Conservation (phyloP, 1,139 yeast species). For the Diutina mesorugosa region DNA sequence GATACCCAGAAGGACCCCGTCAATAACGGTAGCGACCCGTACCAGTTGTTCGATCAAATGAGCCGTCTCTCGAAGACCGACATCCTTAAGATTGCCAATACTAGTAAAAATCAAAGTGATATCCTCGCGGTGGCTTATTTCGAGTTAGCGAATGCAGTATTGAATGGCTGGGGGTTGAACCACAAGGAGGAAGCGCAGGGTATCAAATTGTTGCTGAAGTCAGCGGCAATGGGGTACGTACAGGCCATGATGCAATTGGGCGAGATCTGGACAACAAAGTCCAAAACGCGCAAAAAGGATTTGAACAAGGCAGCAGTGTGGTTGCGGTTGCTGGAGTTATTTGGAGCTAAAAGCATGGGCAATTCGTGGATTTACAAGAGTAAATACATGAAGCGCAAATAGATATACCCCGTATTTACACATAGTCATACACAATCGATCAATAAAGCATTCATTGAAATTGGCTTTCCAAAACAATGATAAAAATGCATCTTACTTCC, state of each 20-base stretch:
- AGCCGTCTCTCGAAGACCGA: constrained; percentile 14
- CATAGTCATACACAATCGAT: background rate
- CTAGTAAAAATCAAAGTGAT: constrained; percentile 17
- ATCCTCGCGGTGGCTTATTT: constrained; percentile 20
- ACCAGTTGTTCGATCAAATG: constrained; percentile 14
- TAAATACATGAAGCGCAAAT: constrained; percentile 33
- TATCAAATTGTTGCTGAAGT: constrained; percentile 45
- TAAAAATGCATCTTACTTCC: too few relatives aligned
- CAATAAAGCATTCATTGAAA: too few relatives aligned
- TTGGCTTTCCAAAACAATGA: too few relatives aligned
- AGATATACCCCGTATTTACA: background rate
- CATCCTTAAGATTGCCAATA: constrained; percentile 14
- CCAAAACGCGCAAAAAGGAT: constrained; percentile 46
- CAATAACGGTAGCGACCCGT: constrained; percentile 17
- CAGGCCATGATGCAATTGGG: constrained; percentile 68
- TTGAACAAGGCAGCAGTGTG: constrained; percentile 55
- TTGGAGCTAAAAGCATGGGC: constrained; percentile 55
- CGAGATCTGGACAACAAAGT: constrained; percentile 49
- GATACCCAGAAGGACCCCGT: background rate
- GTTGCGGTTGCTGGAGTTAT: constrained; percentile 52
- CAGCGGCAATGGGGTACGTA: constrained; percentile 57
- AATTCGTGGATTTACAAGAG: constrained; percentile 72
- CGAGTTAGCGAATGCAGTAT: constrained; percentile 49
- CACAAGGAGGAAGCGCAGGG: constrained; percentile 44
- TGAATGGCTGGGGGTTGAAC: constrained; percentile 47